Conservation (phyloP, 1,139 yeast genomes). For the Taphrina pruni region DNA sequence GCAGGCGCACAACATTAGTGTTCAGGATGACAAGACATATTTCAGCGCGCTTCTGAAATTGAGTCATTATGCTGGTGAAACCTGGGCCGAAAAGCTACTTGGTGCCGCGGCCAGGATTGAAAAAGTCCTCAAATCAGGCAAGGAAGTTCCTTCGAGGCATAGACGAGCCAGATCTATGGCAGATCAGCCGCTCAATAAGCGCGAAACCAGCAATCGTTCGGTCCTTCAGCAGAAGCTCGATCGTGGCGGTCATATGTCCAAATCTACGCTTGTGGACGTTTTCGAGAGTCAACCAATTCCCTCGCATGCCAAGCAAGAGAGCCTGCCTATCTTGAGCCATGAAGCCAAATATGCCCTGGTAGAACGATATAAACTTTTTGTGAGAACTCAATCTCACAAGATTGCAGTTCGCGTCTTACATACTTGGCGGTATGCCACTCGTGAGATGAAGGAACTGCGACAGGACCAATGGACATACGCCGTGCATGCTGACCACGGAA, state of each 20-base stretch:
- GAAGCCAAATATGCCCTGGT: constrained; percentile 24
- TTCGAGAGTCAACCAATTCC: not conserved
- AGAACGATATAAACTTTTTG: constrained; percentile 7
- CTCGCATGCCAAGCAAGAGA: not conserved
- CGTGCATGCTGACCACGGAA: constrained; percentile 12
- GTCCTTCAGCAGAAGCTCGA: constrained; percentile 27
- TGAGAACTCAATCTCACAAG: constrained; percentile 8
- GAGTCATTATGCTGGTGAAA: constrained; percentile 12
- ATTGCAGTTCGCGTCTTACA: not conserved
- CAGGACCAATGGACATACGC: constrained; percentile 12
- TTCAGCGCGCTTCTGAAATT: constrained; percentile 28
- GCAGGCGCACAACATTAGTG: not conserved
- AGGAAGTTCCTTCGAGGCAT: constrained; percentile 5
- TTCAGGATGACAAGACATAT: constrained; percentile 14
- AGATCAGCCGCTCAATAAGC: not conserved
- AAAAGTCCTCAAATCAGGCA: not conserved
- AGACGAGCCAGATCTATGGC: constrained; percentile 7
- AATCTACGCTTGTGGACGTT: not conserved
- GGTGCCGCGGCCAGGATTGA: constrained; percentile 22
- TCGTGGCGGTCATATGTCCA: not conserved
- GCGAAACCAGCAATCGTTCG: not conserved
- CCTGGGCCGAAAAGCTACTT: constrained; percentile 22
- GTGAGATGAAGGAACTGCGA: not conserved
- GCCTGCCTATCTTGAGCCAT: constrained; percentile 2
- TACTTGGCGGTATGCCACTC: constrained; percentile 4